A percentile compares a stretch with the other conserved stretches of the same genome.
Conservation (phyloP, 176 grass and related monocot genomes). For the Dendrocalamus sinicus region DNA sequence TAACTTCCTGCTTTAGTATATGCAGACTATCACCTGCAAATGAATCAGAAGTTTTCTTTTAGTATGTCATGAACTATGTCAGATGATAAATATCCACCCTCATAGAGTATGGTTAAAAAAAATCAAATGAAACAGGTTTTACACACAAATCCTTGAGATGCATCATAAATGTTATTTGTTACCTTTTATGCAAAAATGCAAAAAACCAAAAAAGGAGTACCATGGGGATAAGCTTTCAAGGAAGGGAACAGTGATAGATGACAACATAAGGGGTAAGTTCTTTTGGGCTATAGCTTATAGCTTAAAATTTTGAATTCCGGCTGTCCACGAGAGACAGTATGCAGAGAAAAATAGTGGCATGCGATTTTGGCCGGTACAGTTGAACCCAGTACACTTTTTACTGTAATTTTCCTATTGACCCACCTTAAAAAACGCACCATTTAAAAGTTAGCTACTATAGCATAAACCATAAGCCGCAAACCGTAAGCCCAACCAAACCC, state of each 20-base stretch:
- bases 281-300: no score
- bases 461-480: no score
- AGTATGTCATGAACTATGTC: constrained; percentile 20
- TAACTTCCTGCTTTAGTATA: constrained; percentile 89
- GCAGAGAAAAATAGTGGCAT: no score
- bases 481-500: no score
- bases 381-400: no score
- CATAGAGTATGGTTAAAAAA: background rate
- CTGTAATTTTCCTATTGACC: no score
- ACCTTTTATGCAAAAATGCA: constrained; percentile 24
- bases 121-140: background rate
- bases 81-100: constrained; percentile 18
- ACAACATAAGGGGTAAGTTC: background rate
- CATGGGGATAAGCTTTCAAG: background rate
- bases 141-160: constrained; percentile 35
- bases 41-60: constrained; percentile 34
- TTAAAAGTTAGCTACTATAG: no score
- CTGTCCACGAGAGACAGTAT: no score
- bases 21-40: constrained; percentile 85
- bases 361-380: no score
- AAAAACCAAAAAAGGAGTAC: background rate
- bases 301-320: no score
- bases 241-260: background rate
- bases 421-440: no score
- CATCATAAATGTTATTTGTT: constrained; percentile 3